Conservation (phyloP, 148 eudicot species). For the Pharnaceum exiguum region DNA sequence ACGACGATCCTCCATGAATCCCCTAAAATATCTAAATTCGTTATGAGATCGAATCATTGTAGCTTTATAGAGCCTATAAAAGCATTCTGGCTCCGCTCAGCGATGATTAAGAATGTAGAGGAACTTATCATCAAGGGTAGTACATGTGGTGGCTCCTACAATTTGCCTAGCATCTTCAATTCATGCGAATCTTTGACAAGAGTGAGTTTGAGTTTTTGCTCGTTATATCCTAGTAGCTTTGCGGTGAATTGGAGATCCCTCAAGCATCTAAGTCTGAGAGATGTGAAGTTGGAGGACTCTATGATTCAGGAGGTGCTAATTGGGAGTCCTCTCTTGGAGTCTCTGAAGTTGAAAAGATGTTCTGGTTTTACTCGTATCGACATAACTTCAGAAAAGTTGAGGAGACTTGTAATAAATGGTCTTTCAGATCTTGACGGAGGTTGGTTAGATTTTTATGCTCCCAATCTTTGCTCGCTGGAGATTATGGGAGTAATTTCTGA, state of each 20-base stretch:
- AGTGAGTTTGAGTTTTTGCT: not conserved
- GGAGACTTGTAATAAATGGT: not conserved
- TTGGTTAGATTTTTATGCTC: not conserved
- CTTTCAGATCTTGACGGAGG: not conserved
- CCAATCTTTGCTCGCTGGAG: not conserved
- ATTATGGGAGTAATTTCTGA: not conserved
- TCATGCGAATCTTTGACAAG: not conserved
- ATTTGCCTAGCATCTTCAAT: not conserved
- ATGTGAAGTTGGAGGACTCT: not conserved
- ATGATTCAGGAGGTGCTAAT: not conserved
- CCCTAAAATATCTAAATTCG: not conserved
- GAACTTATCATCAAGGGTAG: not conserved
- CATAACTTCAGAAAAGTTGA: not conserved
- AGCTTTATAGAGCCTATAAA: not conserved
- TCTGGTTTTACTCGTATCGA: not conserved
- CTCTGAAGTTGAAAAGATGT: not conserved
- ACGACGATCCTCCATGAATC: not conserved
- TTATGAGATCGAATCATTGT: not conserved
- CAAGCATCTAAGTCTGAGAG: not conserved
- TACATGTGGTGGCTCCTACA: not conserved
- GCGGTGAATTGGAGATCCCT: not conserved
- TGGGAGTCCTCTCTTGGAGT: conserved; percentile 1
- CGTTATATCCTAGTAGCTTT: not conserved
- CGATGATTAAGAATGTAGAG: not conserved
- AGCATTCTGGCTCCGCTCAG: not conserved